phyloP scores from a whole-genome alignment of 2,329 filamentous ascomycete genomes.

The Rasamsonia emersonii region DNA sequence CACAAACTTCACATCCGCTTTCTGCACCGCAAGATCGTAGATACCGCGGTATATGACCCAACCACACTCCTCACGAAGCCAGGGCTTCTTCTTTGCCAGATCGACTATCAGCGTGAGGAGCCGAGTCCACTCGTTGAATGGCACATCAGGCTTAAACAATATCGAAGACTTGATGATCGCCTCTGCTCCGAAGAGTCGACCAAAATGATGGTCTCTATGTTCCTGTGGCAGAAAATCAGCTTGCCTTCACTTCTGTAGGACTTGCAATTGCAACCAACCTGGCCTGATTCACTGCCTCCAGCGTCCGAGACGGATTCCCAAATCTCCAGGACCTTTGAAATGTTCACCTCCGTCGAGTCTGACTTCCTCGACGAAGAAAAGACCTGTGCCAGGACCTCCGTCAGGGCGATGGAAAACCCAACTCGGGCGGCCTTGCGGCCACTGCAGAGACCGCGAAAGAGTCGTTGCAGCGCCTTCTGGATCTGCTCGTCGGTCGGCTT shows the following conservation, averaged over 20 bases:
- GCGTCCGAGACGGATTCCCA: constrained; percentile 46
- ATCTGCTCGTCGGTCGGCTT: constrained; percentile 33
- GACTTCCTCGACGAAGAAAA: constrained; percentile 38
- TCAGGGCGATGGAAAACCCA: constrained; percentile 82
- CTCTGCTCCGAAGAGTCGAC: constrained; percentile 78
- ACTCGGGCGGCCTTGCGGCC: constrained; percentile 79
- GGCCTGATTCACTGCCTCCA: constrained; percentile 44
- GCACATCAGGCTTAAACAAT: constrained; percentile 51
- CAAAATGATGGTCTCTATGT: constrained; percentile 75
- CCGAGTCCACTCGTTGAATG: constrained; percentile 43
- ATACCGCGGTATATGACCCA: constrained; percentile 70
- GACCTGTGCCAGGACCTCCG: constrained; percentile 67
- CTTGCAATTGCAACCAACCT: constrained; percentile 30
- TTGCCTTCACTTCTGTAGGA: background rate
- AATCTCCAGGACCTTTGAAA: constrained; percentile 41
- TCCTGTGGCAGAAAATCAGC: constrained; percentile 51
- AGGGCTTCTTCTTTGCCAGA: constrained; percentile 72
- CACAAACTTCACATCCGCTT: constrained; percentile 41
- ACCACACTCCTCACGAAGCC: constrained; percentile 82
- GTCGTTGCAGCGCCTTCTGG: constrained; percentile 43
- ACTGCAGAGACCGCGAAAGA: constrained; percentile 84
- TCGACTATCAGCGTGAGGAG: constrained; percentile 66
- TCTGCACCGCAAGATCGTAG: constrained; percentile 40
- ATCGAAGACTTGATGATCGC: constrained; percentile 73
- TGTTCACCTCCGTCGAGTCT: constrained; percentile 23